phyloP scores from a whole-genome alignment of 2,329 filamentous ascomycete species.

The Zopfia rhizophila region DNA sequence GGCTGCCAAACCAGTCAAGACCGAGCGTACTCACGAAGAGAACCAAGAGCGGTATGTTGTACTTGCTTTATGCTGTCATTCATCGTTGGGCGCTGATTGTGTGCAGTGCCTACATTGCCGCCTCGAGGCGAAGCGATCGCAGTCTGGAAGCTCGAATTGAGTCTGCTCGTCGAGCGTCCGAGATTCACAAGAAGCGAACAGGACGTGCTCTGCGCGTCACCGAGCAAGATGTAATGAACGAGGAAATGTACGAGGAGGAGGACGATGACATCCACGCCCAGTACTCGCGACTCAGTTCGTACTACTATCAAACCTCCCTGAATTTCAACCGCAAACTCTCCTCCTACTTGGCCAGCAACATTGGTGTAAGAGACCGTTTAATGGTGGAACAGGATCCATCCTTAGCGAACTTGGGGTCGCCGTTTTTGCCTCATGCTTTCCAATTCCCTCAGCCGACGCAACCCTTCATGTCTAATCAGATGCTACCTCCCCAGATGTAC shows the following conservation, averaged over 20 bases:
- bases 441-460: conserved; percentile 50
- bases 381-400: conserved; percentile 24
- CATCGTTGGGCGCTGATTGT: conserved; percentile 23
- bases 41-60: conserved; percentile 74
- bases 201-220: conserved; percentile 84
- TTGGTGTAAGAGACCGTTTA: conserved; percentile 63
- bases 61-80: background rate
- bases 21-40: conserved; percentile 80
- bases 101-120: conserved; percentile 85
- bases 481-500: conserved; percentile 35
- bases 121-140: conserved; percentile 85
- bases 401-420: conserved; percentile 25
- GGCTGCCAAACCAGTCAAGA: conserved; percentile 63
- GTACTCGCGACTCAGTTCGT: conserved; percentile 71
- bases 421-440: conserved; percentile 46
- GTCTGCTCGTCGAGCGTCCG: conserved; percentile 87
- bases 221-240: conserved; percentile 85
- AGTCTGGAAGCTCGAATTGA: conserved; percentile 88
- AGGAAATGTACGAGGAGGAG: conserved; percentile 97
- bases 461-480: conserved; percentile 31
- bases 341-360: conserved; percentile 66
- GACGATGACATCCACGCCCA: conserved; percentile 80
- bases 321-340: conserved; percentile 72
- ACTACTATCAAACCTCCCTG: conserved; percentile 68
- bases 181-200: conserved; percentile 88